Conservation (phyloP, 805 yeast species). For the Wickerhamiella australiensis region DNA sequence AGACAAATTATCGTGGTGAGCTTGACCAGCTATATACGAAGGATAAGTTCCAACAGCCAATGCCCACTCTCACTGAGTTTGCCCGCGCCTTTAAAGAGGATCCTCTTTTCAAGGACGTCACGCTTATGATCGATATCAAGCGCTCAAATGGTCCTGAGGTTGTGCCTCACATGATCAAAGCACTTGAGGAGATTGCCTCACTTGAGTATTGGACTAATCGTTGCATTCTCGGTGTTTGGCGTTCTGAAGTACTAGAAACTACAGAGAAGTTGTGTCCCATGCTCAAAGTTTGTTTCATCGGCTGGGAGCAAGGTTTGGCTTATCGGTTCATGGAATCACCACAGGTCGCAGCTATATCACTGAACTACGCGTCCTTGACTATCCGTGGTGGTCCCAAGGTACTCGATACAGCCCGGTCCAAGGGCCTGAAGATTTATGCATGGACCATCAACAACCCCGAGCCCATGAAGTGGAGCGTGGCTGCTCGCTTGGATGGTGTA, state of each 20-base stretch:
- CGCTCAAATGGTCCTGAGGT: conserved; percentile 36
- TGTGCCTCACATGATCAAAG: conserved; percentile 31
- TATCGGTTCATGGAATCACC: conserved; percentile 32
- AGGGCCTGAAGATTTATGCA: conserved; percentile 32
- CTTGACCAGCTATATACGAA: conserved; percentile 30
- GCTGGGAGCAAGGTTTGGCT: conserved; percentile 30
- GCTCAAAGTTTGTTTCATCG: conserved; percentile 29
- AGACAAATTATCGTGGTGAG: conserved; percentile 30
- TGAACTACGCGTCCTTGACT: conserved; percentile 34
- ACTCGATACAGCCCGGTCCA: conserved; percentile 26
- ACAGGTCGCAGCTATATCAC: conserved; percentile 48
- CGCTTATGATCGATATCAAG: conserved; percentile 43
- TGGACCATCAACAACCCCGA: conserved; percentile 42
- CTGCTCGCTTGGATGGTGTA: conserved; percentile 31
- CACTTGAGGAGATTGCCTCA: conserved; percentile 32
- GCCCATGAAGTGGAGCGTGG: conserved; percentile 31
- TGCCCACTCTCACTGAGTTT: conserved; percentile 35
- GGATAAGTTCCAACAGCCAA: conserved; percentile 28
- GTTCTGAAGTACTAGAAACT: conserved; percentile 36
- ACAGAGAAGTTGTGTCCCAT: conserved; percentile 31
- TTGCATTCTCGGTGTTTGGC: conserved; percentile 45
- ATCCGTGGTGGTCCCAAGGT: conserved; percentile 31
- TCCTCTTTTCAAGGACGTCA: conserved; percentile 24
- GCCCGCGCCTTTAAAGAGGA: conserved; percentile 32
- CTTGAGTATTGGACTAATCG: conserved; percentile 35